These are phyloP conservation scores for Salix koriyanagi DNA, from an alignment of 345 rosid genomes.

Conservation along the genomic window DNA sequence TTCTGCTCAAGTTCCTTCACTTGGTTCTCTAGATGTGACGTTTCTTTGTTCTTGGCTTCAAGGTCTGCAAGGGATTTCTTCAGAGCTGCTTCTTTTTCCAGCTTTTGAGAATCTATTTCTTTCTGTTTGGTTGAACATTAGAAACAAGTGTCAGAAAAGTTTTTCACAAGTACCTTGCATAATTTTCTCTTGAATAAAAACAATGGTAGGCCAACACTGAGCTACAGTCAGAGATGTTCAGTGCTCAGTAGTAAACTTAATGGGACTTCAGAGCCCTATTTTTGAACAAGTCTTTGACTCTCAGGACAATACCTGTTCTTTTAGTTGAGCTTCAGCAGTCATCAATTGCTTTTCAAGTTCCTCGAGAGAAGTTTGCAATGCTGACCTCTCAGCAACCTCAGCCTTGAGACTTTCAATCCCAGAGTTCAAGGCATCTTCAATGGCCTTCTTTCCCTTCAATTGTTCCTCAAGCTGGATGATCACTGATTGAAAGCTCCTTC, in stretches of 20 bases:
- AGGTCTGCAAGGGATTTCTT: constrained; percentile 58
- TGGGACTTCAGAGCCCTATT: not conserved
- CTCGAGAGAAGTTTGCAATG: constrained; percentile 47
- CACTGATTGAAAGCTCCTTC: constrained; percentile 62
- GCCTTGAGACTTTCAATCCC: constrained; percentile 51
- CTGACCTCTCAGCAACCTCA: constrained; percentile 41
- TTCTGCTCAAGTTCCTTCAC: constrained; percentile 68
- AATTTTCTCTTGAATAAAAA: not conserved
- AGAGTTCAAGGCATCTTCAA: constrained; percentile 35
- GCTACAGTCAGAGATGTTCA: constrained; percentile 26
- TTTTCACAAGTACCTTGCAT: not conserved
- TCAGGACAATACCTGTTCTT: constrained; percentile 46
- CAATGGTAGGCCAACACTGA: constrained; percentile 17
- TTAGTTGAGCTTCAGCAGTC: constrained; percentile 34
- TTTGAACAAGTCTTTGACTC: not conserved
- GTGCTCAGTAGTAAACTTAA: not conserved
- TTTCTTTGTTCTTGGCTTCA: constrained; percentile 59
- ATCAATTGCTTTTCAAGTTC: constrained; percentile 59
- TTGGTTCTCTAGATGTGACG: constrained; percentile 42
- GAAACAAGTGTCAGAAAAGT: not conserved
- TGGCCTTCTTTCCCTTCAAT: constrained; percentile 44
- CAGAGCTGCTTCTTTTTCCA: constrained; percentile 53
- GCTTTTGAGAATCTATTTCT: constrained; percentile 40
- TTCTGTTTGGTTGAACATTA: constrained; percentile 38
- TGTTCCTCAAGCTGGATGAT: constrained; percentile 58